Conservation (phyloP, 345 rosid species). For the Heritiera littoralis region DNA sequence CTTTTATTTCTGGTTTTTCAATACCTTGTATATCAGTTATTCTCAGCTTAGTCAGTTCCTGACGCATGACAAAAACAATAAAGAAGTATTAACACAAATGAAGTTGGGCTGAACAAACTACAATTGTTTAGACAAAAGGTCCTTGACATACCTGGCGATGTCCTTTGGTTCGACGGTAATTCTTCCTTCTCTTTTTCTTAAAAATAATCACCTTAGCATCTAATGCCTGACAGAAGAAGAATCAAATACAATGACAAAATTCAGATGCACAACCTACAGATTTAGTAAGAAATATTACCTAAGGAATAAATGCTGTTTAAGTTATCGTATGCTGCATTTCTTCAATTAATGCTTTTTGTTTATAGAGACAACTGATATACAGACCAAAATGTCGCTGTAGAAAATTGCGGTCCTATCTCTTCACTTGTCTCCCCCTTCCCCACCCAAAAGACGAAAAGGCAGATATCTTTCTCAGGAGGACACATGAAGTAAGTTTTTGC, state of each 20-base stretch:
- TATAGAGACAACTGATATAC: background rate
- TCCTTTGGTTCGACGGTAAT: constrained; percentile 82
- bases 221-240: constrained; percentile 60
- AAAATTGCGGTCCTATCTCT: background rate
- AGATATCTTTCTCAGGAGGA: background rate
- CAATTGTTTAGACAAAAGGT: constrained; percentile 15
- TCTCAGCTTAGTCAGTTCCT: constrained; percentile 95
- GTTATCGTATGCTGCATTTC: background rate
- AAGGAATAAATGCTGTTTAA: background rate
- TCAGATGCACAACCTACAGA: background rate
- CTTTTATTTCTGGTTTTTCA: constrained; percentile 56
- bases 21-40: constrained; percentile 92
- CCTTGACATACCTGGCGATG: constrained; percentile 72
- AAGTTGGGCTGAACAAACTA: background rate
- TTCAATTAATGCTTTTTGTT: background rate
- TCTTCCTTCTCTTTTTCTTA: constrained; percentile 93
- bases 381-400: background rate
- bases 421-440: background rate
- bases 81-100: background rate
- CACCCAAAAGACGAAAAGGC: background rate
- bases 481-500: too few relatives aligned
- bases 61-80: constrained; percentile 25
- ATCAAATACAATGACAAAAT: background rate
- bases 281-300: background rate
- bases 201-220: constrained; percentile 94